Percentiles rank a stretch among this genome's conserved stretches.
Conservation (phyloP, 2,329 filamentous ascomycete genomes). For the Paracoccidioides lutzii region DNA sequence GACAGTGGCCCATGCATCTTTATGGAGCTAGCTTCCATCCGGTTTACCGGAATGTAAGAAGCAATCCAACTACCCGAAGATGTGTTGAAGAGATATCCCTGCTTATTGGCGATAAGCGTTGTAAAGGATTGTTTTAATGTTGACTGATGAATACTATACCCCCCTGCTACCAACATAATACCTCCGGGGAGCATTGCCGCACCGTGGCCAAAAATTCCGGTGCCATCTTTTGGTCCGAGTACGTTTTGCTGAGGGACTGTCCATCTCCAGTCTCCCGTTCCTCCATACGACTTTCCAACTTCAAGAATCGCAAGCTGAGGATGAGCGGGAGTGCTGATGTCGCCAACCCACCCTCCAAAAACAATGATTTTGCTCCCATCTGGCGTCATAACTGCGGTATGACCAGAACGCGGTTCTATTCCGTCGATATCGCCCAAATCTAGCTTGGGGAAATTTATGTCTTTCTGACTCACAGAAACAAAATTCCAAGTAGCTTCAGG, state of each 20-base stretch:
- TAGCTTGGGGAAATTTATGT: constrained; percentile 41
- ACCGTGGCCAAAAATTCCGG: constrained; percentile 49
- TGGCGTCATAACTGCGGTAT: constrained; percentile 67
- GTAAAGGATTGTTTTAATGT: constrained; percentile 26
- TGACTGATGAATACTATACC: constrained; percentile 38
- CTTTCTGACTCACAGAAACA: constrained; percentile 46
- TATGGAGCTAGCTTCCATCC: constrained; percentile 12
- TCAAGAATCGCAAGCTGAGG: constrained; percentile 71
- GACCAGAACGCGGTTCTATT: constrained; percentile 75
- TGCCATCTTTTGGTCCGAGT: constrained; percentile 28
- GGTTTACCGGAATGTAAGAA: constrained; percentile 41
- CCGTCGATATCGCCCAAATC: constrained; percentile 35
- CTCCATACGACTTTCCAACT: constrained; percentile 60
- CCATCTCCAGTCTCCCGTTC: constrained; percentile 34
- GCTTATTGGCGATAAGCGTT: constrained; percentile 26
- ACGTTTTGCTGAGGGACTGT: constrained; percentile 26
- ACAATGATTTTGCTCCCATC: constrained; percentile 69
- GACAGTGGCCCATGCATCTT: constrained; percentile 16
- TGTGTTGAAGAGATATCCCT: constrained; percentile 47
- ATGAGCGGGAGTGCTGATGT: constrained; percentile 58
- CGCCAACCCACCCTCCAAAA: constrained; percentile 85
- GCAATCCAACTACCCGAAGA: constrained; percentile 47
- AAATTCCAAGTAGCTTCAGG: constrained; percentile 83
- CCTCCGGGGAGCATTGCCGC: constrained; percentile 48
- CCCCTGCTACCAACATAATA: constrained; percentile 49